Evolutionary conservation across 805 yeast species (phyloP), one percentile per base, ranked within the genome.

Genomic region (Yamadazyma laniorum): DNA sequence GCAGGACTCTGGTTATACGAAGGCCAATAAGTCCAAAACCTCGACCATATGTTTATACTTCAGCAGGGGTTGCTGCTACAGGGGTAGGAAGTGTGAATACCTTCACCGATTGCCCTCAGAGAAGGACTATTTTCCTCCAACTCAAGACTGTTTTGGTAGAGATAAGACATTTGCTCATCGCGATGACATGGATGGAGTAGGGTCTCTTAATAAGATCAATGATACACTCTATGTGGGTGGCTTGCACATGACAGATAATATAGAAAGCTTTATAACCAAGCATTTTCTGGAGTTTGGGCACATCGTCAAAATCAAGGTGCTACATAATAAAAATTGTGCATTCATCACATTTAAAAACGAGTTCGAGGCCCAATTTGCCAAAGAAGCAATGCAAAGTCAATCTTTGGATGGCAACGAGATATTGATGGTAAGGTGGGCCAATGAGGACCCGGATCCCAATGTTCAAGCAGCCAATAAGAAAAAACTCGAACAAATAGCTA

Each of bases 121-220:
- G 0, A 52, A 58, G 5, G 96, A 90, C 52, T 59, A 67, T 26
- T 69, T 69, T 32, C 72, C 80, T 2, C 72, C 82, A 2, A 78
- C 88, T 0, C 70, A 78, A 18, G 99, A 91, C 61, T 90, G 97
- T 53, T 91, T 91, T 68, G 98, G 97, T 1, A 67, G 99, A 42
- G 95, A 86, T 53, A 87, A 85, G 58, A 83, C 83, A 45, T 70
- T 84, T 1, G 84, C 79, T 33, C 87, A 86, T 52, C 66, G 89
- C 48, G 96, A 91, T 48, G 98, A 91, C 60, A 89, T 89, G 96
- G 79, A 84, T 19, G 99, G 99, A 23, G 82, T 89, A 3, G 99
- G 98, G 0, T 80, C 87, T 17, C 80, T 91, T 55, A 70, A 75
- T 48, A 63, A 69, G 25, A 67, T 68, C n/a, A 90, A 89, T 55